Evolutionary conservation across 2,329 filamentous ascomycete species (phyloP).

Genomic region (Ophiobolus disseminans): DNA sequence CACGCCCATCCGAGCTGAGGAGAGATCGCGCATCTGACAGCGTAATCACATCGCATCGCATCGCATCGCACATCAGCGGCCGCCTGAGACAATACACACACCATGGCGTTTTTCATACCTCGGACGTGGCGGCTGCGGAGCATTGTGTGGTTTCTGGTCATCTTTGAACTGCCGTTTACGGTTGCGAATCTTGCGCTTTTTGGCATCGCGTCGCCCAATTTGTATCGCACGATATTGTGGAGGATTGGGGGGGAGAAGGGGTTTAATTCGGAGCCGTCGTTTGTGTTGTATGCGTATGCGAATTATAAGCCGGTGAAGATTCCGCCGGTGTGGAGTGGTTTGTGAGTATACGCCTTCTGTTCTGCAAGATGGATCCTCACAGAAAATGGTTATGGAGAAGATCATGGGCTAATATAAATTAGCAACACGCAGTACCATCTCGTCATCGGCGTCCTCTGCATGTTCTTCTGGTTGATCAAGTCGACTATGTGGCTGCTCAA

Average conservation of each 20-base stretch:
- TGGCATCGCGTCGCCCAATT: slow-evolving; percentile 74
- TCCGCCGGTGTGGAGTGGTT: slow-evolving; percentile 75
- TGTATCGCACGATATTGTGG: slow-evolving; percentile 77
- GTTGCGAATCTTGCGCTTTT: slow-evolving; percentile 73
- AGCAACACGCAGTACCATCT: slow-evolving; percentile 80
- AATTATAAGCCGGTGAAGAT: slow-evolving; percentile 69
- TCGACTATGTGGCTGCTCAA: slow-evolving; percentile 73
- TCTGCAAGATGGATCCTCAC: not conserved
- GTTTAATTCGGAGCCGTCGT: slow-evolving; percentile 76
- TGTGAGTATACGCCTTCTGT: slow-evolving; percentile 61
- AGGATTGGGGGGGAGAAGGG: slow-evolving; percentile 71
- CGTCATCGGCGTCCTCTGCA: slow-evolving; percentile 75
- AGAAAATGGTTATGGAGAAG: too few relatives aligned
- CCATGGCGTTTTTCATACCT: slow-evolving; percentile 58
- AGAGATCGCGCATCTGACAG: slow-evolving; percentile 3
- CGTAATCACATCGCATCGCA: too few relatives aligned
- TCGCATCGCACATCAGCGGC: slow-evolving; percentile 8
- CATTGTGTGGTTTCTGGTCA: slow-evolving; percentile 64
- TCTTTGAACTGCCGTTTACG: slow-evolving; percentile 69
- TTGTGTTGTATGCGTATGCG: slow-evolving; percentile 74
- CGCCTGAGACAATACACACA: slow-evolving; percentile 11
- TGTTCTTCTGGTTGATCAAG: slow-evolving; percentile 78
- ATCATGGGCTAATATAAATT: not conserved
- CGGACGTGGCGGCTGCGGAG: slow-evolving; percentile 62
- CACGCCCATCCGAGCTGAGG: slow-evolving; percentile 15